Percentiles rank a stretch among this genome's conserved stretches.
phyloP scores from a whole-genome alignment of 768 basidiomycete genomes.

The Trametes gibbosa region DNA sequence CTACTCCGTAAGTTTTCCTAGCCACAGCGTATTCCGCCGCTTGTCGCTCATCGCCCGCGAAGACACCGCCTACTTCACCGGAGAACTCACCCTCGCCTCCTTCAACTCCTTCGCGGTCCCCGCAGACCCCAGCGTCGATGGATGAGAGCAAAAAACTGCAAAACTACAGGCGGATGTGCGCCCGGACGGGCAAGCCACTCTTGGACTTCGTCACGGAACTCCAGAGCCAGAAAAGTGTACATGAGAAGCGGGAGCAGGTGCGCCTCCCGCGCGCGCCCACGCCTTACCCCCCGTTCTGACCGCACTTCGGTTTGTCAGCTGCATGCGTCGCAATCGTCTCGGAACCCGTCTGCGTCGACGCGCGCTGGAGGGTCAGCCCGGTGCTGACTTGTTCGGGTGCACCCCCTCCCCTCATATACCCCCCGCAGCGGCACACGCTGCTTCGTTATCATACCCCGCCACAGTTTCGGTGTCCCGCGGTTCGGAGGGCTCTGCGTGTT shows the following conservation, averaged over 20 bases:
- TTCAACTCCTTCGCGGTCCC: neutral
- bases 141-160: constrained; percentile 4
- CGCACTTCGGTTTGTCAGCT: neutral
- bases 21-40: neutral
- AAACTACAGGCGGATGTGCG: constrained; percentile 13
- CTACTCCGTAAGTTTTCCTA: constrained; percentile 8
- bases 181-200: constrained; percentile 8
- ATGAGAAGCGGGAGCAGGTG: constrained; percentile 7
- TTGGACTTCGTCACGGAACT: constrained; percentile 18
- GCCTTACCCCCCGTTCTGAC: neutral
- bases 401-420: neutral
- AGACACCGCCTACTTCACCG: neutral
- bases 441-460: constrained; percentile 6
- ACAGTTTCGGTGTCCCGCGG: neutral
- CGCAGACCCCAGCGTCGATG: neutral
- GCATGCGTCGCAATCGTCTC: constrained; percentile 12
- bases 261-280: neutral
- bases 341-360: constrained; percentile 9
- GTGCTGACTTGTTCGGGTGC: neutral
- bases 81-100: constrained; percentile 3
- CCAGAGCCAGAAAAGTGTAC: constrained; percentile 8
- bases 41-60: neutral
- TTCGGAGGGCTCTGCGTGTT: neutral
- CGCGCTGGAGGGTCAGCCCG: constrained; percentile 6
- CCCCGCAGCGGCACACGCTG: neutral